Conservation (phyloP, 2,329 filamentous ascomycete species). For the Cytospora schulzeri region DNA sequence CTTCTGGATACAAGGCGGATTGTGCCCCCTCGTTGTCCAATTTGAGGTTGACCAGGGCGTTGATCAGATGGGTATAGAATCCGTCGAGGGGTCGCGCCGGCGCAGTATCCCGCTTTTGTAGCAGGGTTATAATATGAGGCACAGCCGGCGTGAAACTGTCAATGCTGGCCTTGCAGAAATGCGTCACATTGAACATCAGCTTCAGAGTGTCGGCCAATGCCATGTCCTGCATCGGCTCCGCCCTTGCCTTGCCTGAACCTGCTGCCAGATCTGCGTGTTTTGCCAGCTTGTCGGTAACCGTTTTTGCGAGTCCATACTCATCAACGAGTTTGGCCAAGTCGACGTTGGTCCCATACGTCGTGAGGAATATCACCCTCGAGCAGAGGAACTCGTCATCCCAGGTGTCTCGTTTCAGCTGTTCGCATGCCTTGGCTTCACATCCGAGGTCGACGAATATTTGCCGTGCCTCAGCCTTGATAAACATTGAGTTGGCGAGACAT, state of each 20-base stretch:
- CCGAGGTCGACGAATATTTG: slow-evolving; percentile 74
- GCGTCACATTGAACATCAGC: slow-evolving; percentile 84
- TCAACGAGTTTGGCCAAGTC: slow-evolving; percentile 67
- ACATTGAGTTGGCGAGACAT: slow-evolving; percentile 82
- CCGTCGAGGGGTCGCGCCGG: slow-evolving; percentile 70
- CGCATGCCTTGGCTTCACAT: slow-evolving; percentile 67
- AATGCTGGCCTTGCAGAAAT: slow-evolving; percentile 66
- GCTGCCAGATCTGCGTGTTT: slow-evolving; percentile 62
- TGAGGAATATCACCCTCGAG: slow-evolving; percentile 77
- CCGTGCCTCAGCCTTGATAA: slow-evolving; percentile 68
- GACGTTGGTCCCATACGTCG: slow-evolving; percentile 75
- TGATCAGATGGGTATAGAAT: slow-evolving; percentile 72
- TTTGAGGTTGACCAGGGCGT: slow-evolving; percentile 79
- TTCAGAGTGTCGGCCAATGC: slow-evolving; percentile 84
- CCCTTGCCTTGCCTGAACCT: slow-evolving; percentile 36
- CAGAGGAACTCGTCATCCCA: slow-evolving; percentile 85
- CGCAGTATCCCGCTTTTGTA: slow-evolving; percentile 61
- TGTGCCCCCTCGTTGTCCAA: slow-evolving; percentile 57
- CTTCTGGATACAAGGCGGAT: slow-evolving; percentile 66
- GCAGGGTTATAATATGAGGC: slow-evolving; percentile 68
- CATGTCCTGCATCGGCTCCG: slow-evolving; percentile 70
- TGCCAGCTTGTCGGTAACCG: slow-evolving; percentile 68
- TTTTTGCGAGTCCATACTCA: slow-evolving; percentile 66
- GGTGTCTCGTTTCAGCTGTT: slow-evolving; percentile 70
- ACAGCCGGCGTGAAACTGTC: slow-evolving; percentile 68